Conservation (phyloP, 495 filamentous ascomycete species). For the Daldinia concentrica region DNA sequence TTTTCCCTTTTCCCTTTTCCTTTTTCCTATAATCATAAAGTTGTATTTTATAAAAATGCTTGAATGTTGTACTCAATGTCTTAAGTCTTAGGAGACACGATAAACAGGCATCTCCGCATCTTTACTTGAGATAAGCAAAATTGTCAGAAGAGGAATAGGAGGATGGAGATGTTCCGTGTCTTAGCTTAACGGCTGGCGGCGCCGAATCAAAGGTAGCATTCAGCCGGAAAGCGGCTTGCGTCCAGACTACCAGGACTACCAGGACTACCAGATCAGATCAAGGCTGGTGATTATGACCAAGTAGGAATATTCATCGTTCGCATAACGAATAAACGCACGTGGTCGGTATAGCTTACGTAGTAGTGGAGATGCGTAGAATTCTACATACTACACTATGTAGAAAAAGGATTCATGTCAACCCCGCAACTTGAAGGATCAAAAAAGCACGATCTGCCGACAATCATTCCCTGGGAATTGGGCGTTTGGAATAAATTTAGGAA, state of each 20-base stretch:
- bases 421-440: constrained; percentile 38
- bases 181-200: neutral
- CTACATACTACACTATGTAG: too few species aligned
- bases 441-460: constrained; percentile 35
- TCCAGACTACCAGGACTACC: neutral
- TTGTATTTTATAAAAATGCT: too few species aligned
- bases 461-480: constrained; percentile 18
- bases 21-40: too few species aligned
- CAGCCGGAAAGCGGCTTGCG: neutral
- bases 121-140: neutral
- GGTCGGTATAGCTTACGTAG: constrained; percentile 3
- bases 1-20: too few species aligned
- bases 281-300: neutral
- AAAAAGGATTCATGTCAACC: constrained; percentile 9
- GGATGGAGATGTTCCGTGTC: neutral
- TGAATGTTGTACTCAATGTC: neutral
- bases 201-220: neutral
- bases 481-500: constrained; percentile 34
- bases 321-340: neutral
- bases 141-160: neutral
- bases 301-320: neutral
- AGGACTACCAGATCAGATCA: neutral
- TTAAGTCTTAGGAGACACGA: neutral
- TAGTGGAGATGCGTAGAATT: too few species aligned
- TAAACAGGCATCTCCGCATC: neutral